Base-by-base conservation (phyloP, 352 stramenopile genomes). In the Phytophthora nicotianae region DNA sequence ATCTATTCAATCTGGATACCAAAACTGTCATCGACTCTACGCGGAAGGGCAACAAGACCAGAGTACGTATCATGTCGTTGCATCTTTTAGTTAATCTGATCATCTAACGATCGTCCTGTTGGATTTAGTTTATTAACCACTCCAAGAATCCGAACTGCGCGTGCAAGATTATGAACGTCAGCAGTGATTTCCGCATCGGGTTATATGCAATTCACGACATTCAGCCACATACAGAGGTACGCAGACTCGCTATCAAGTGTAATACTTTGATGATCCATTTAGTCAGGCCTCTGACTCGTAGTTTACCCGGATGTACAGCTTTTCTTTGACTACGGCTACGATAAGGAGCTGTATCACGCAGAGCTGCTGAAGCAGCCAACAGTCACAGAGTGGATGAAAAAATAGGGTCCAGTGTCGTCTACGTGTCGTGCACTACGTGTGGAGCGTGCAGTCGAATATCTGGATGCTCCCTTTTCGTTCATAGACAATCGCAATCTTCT, bases 1-100 rank as follows among this genome's bases (percentile, higher is more conserved):
- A 98, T 65, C 60, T 98, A 17, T 98, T 99, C 77, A 97, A 98
- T 62, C 56, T 98, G 53, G 93, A 95, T 67, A 89, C 81, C 5
- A 96, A 98, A 35, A 91, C 80, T 42, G 87, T 96, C 37, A 79
- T 99, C 13, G 96, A 98, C 72, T 95, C 95, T 23, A 96, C 90
- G 11, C 80, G 88, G 19, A 97, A 98, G 58, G 96, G 96, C 14
- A 98, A 98, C 81, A 98, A 98, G 72, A 95, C 89, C 4, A 75
- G 92, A 69, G 84, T 91, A 73, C 55, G 77, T 70, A 5, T 9
- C 5, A 41, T 50, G 9, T 23, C 1, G 54, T n/a, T 20, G 29
- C 16, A 17, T 4, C 24, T 26, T 40, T 26, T 40, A 6, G 45
- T 40, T 5, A 3, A 33, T 13, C 20, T 23, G 8, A 29, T 43